Percentiles rank a stretch among this genome's conserved stretches.
These are phyloP conservation scores for Claviceps purpurea DNA, from an alignment of 2,329 filamentous ascomycete genomes.

Conservation along the genomic window DNA sequence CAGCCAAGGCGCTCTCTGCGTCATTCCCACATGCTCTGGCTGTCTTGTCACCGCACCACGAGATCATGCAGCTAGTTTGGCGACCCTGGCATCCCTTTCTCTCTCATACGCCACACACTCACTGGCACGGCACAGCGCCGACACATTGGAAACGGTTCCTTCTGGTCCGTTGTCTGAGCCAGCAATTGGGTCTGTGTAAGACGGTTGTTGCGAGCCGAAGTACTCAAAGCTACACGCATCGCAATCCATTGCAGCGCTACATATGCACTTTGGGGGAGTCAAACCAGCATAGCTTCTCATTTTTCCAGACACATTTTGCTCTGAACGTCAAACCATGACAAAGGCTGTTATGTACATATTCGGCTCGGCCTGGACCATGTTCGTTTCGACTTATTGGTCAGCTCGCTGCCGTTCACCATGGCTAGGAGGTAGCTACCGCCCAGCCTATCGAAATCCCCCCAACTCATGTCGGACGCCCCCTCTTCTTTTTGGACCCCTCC, in stretches of 20 bases:
- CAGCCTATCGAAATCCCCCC: background rate
- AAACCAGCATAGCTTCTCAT: background rate
- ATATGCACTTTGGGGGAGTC: no score
- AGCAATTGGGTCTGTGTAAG: background rate
- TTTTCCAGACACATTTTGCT: background rate
- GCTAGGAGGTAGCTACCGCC: background rate
- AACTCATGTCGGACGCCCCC: background rate
- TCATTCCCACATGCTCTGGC: conserved; percentile 1
- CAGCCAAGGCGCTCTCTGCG: background rate
- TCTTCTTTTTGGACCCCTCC: background rate
- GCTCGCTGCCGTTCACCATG: background rate
- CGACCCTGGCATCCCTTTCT: background rate
- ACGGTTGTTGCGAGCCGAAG: background rate
- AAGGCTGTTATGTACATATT: background rate
- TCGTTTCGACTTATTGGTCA: background rate
- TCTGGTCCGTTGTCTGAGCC: background rate
- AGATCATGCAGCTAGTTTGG: conserved; percentile 1
- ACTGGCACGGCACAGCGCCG: background rate
- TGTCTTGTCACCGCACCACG: conserved; percentile 4
- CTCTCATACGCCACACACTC: background rate
- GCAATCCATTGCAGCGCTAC: background rate
- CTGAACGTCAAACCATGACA: background rate
- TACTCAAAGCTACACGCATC: background rate
- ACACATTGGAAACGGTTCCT: background rate
- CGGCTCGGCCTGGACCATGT: background rate